Conservation (phyloP, 495 filamentous ascomycete species). For the Bryoglossum gracile region DNA sequence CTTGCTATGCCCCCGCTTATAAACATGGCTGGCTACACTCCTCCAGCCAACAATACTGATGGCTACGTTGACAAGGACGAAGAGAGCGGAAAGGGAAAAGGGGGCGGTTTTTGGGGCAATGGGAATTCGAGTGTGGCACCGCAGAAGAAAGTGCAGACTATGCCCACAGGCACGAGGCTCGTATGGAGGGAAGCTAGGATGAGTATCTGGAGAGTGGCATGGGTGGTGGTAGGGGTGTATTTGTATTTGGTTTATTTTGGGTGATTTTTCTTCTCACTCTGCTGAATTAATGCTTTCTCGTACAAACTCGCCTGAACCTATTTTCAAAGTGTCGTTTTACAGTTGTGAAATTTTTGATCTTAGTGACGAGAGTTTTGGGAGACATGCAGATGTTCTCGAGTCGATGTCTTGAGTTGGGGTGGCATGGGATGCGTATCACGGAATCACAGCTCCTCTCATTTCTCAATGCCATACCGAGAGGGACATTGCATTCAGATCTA, state of each 20-base stretch:
- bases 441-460: too few relatives aligned
- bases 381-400: too few relatives aligned
- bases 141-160: slow-evolving; percentile 3
- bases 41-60: neutral
- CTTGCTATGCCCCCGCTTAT: slow-evolving; percentile 21
- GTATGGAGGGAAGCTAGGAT: slow-evolving; percentile 18
- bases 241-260: slow-evolving; percentile 42
- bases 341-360: too few relatives aligned
- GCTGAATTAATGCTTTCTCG: too few relatives aligned
- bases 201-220: slow-evolving; percentile 34
- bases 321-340: too few relatives aligned
- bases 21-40: slow-evolving; percentile 8
- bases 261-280: neutral
- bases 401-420: too few relatives aligned
- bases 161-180: slow-evolving; percentile 1
- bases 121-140: neutral
- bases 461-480: too few relatives aligned
- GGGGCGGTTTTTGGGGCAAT: neutral
- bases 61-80: neutral
- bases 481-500: too few relatives aligned
- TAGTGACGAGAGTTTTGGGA: too few relatives aligned
- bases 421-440: too few relatives aligned
- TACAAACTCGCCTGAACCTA: too few relatives aligned
- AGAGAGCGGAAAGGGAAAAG: neutral
- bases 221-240: slow-evolving; percentile 42